Percentiles rank a stretch among this genome's conserved stretches.
phyloP scores from a whole-genome alignment of 2,329 filamentous ascomycete species.

The Cadophora malorum region DNA sequence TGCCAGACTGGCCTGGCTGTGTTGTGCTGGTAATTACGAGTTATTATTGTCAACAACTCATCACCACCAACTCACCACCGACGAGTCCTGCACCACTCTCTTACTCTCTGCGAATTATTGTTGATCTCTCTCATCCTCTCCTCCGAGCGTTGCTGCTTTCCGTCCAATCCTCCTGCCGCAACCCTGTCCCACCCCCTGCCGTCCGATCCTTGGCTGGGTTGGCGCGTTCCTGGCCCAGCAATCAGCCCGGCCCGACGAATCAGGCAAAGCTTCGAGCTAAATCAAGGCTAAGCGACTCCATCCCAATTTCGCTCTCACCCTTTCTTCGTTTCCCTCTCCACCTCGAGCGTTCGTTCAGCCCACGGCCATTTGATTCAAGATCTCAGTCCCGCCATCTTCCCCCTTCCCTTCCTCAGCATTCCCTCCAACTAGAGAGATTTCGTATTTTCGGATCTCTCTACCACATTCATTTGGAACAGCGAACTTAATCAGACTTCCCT shows the following conservation, averaged over 20 bases:
- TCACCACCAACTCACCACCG: neutral
- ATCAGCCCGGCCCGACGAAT: neutral
- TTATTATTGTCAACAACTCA: neutral
- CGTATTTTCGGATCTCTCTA: constrained; percentile 40
- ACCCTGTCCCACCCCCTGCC: constrained; percentile 6
- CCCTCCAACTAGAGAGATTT: constrained; percentile 46
- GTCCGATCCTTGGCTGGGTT: constrained; percentile 10
- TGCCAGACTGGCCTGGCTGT: too few relatives aligned
- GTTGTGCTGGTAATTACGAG: neutral
- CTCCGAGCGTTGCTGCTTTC: neutral
- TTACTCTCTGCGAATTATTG: too few relatives aligned
- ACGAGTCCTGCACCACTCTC: too few relatives aligned
- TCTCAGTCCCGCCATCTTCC: constrained; percentile 28
- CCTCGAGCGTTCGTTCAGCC: constrained; percentile 22
- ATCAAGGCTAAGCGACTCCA: constrained; percentile 3
- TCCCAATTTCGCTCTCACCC: constrained; percentile 14
- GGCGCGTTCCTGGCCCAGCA: constrained; percentile 10
- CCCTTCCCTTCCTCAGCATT: constrained; percentile 39
- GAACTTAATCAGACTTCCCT: constrained; percentile 19
- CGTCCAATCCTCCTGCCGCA: neutral
- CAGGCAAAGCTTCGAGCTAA: neutral
- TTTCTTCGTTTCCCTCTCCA: constrained; percentile 4
- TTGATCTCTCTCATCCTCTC: neutral
- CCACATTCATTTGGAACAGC: constrained; percentile 48
- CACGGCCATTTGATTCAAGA: constrained; percentile 28